These are phyloP conservation scores for Chenopodium suecicum DNA, from an alignment of 148 eudicot genomes.

Conservation along the genomic window DNA sequence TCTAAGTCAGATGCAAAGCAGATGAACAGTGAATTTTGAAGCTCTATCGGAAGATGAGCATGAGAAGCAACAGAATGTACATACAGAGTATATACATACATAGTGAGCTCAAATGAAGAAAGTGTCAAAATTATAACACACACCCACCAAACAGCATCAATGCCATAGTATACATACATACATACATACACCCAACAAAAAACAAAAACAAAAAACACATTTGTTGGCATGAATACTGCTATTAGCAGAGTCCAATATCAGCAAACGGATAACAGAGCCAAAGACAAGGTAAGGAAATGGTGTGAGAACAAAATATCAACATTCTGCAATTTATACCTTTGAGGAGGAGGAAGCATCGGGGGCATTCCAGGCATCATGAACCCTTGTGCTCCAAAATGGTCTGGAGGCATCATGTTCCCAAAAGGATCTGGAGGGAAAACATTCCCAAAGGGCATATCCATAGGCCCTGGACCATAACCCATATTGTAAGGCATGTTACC, in stretches of 20 bases:
- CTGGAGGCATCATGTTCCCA: slow-evolving; percentile 54
- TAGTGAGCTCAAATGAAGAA: background rate
- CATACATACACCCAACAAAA: background rate
- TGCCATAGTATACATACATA: background rate
- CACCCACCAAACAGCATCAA: too few relatives aligned
- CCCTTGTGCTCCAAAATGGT: slow-evolving; percentile 59
- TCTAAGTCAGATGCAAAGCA: background rate
- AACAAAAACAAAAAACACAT: background rate
- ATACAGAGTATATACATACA: too few relatives aligned
- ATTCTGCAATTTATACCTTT: slow-evolving; percentile 62
- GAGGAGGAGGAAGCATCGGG: slow-evolving; percentile 49
- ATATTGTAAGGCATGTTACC: slow-evolving; percentile 65
- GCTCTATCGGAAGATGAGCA: background rate
- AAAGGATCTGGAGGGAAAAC: slow-evolving; percentile 68
- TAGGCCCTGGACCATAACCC: slow-evolving; percentile 61
- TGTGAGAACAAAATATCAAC: background rate
- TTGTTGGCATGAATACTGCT: background rate
- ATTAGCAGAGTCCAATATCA: background rate
- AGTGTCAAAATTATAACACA: background rate
- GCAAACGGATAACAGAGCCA: background rate
- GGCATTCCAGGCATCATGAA: slow-evolving; percentile 67
- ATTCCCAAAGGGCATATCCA: slow-evolving; percentile 70
- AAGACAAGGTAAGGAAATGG: background rate
- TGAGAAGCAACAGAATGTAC: background rate
- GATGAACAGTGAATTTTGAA: background rate